A percentile compares a stretch with the other conserved stretches of the same genome.
phyloP scores from a whole-genome alignment of 805 yeast species.

The Sugiyamaella smithiae region DNA sequence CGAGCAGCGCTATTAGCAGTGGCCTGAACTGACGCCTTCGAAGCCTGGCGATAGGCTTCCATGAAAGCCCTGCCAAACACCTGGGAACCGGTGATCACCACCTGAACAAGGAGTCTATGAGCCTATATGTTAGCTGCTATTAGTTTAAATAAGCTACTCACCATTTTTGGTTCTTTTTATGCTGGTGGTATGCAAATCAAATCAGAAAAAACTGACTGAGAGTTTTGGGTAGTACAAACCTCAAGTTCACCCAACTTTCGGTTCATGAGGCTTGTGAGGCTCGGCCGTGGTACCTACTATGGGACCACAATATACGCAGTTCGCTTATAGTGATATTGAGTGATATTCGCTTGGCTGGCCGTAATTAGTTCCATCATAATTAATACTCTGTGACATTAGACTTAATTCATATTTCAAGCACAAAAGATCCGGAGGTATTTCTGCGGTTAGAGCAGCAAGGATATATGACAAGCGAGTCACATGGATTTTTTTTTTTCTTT shows the following conservation, averaged over 20 bases:
- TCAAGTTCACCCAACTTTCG: no score
- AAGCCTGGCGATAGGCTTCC: conserved; percentile 96
- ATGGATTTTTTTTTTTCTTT: not conserved
- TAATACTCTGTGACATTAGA: no score
- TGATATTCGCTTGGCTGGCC: not conserved
- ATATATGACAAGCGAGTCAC: not conserved
- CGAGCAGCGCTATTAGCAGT: conserved; percentile 46
- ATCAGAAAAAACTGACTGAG: no score
- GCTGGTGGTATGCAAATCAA: not conserved
- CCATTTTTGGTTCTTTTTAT: not conserved
- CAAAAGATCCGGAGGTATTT: no score
- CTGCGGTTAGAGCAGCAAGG: not conserved
- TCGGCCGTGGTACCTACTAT: not conserved
- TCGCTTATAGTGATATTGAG: not conserved
- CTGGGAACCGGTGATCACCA: conserved; percentile 88
- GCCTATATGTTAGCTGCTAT: conserved; percentile 50
- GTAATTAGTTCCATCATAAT: not conserved
- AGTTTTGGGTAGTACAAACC: no score
- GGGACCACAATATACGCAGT: not conserved
- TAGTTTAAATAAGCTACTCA: no score
- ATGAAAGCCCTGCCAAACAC: conserved; percentile 94
- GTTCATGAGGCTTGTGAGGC: not conserved
- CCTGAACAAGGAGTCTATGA: conserved; percentile 85
- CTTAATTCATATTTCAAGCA: no score
- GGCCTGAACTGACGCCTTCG: conserved; percentile 77